Conservation (phyloP, 2,329 filamentous ascomycete species). For the Lecanosticta acicola region DNA sequence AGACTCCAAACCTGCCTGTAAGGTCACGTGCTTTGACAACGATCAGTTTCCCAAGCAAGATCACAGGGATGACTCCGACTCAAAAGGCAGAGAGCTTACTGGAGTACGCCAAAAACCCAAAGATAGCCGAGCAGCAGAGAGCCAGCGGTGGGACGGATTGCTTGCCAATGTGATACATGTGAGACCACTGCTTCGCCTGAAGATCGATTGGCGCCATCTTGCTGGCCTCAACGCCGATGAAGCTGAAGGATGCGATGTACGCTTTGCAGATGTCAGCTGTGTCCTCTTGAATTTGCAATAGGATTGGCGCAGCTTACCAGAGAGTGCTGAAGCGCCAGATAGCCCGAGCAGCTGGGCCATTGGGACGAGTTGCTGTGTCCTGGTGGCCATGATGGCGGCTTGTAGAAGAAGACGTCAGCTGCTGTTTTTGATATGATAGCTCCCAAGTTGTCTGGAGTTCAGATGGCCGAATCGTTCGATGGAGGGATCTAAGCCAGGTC, state of each 20-base stretch:
- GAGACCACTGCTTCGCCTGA: conserved; percentile 23
- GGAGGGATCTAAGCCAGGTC: neutral
- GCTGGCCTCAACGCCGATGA: conserved; percentile 18
- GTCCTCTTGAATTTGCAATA: neutral
- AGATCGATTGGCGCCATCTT: conserved; percentile 17
- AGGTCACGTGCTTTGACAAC: conserved; percentile 12
- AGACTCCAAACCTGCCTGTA: conserved; percentile 10
- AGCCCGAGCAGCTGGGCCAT: conserved; percentile 15
- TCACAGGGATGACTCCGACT: neutral
- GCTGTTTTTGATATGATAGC: neutral
- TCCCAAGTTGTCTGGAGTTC: neutral
- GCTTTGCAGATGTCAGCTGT: too few species aligned
- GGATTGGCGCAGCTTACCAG: conserved; percentile 5
- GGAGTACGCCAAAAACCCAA: conserved; percentile 19
- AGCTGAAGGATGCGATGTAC: conserved; percentile 19
- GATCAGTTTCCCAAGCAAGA: too few species aligned
- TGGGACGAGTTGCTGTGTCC: conserved; percentile 14
- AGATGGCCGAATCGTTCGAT: neutral
- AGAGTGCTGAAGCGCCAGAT: conserved; percentile 15
- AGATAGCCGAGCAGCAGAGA: conserved; percentile 14
- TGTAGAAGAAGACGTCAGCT: too few species aligned
- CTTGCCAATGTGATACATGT: conserved; percentile 20
- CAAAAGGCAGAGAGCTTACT: conserved; percentile 9
- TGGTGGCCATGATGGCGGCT: conserved; percentile 12
- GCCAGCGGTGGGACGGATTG: conserved; percentile 19